Base-by-base conservation (phyloP, 1,284 basidiomycete species). In the Papiliotrema fonsecae region DNA sequence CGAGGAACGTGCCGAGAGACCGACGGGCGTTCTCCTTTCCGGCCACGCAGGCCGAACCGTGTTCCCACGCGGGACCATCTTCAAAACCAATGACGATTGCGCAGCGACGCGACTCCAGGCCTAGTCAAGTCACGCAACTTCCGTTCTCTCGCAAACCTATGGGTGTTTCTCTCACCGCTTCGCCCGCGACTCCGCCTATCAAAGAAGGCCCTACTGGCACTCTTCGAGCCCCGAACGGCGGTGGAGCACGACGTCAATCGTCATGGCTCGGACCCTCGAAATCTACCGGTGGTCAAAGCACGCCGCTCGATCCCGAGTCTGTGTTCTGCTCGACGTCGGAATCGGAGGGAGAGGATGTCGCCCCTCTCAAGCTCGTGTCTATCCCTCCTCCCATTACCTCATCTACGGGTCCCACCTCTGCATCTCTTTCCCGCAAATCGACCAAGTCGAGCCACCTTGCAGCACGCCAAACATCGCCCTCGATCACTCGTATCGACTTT, bases 11-110 rank as follows among this genome's bases (percentile, higher is more conserved):
- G 10, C 36, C 48, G 10, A 54, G 70, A 18, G 67, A 66, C 49
- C 60, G 68, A 18, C 61, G 70, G 25, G 68, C 70, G 0, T 70
- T 66, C 56, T 72, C 70, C 6, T 70, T 71, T 47, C 67, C 68
- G 2, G 61, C 63, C 4, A 45, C 57, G 0, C 58, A 64, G 9
- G 40, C 53, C 6, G 42, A 46, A 10, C 32, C 38, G n/a, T 38
- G 52, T 21, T 44, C 58, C 5, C 21, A 47, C 18, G 40, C 53
- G 4, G 42, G 44, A 10, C 32, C 38, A 14, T 38, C 54, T 21
- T 44, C 58, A 9, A 19, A 47, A 18, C 53, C 54, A 2, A 28
- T 51, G 11, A 42, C 47, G 21, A 48, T 49, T 32, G 35, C 32
- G 25, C 4, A 38, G 43, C 26, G 28, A 49, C 52, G 37, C 39